Conservation (phyloP, 2,329 filamentous ascomycete species). For the Chalaropsis ovoidea region DNA sequence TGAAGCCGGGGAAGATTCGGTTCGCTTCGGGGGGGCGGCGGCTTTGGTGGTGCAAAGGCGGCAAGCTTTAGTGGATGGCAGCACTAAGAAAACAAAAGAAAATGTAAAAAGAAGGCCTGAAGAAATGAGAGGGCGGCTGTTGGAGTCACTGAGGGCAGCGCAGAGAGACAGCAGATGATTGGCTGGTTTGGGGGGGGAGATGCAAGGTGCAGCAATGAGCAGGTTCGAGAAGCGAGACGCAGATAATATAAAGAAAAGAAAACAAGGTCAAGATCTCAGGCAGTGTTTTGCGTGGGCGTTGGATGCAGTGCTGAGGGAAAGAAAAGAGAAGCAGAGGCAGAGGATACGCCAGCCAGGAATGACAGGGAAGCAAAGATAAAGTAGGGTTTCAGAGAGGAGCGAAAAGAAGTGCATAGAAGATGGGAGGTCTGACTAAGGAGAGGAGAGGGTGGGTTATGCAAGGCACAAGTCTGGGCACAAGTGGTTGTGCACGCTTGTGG, state of each 20-base stretch:
- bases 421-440: not conserved
- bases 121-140: not conserved
- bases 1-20: not conserved
- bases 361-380: not conserved
- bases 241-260: slow-evolving; percentile 9
- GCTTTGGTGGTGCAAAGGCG: not conserved
- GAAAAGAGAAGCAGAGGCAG: not conserved
- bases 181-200: not conserved
- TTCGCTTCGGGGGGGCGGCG: not conserved
- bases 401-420: not conserved
- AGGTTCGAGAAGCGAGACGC: slow-evolving; percentile 1
- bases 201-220: not conserved
- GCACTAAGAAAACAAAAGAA: not conserved
- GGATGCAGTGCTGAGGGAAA: slow-evolving; percentile 3
- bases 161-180: not conserved
- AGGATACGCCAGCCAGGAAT: slow-evolving; percentile 7
- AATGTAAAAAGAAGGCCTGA: not conserved
- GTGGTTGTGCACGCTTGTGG: not conserved
- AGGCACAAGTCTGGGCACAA: too few relatives aligned
- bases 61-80: not conserved
- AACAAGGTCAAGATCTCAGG: not conserved
- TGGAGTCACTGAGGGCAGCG: not conserved
- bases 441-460: not conserved
- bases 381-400: not conserved
- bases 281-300: not conserved